Base-by-base conservation (phyloP, 2,329 filamentous ascomycete genomes). In the Cladophialophora yegresii region DNA sequence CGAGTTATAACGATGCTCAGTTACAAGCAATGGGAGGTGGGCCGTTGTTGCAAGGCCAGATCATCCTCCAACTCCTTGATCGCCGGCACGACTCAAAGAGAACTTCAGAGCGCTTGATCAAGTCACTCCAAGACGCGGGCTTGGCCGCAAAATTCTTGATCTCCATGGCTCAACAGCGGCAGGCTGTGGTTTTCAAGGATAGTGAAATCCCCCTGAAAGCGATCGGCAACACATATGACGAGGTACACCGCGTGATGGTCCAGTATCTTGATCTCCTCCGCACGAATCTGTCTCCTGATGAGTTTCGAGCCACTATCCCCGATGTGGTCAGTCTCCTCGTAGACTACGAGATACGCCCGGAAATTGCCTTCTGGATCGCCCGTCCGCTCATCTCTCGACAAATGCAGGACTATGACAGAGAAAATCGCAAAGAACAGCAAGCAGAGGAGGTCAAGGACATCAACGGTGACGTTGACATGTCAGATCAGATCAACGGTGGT, bases 181-280 rank as follows among this genome's bases (percentile, higher is more conserved):
- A 96, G 73, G 87, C 89, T n/a, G 95, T 92, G 67, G 86, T 95
- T 26, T 96, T 89, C 77, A 84, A 89, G 6, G 87, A 92, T 40
- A 82, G 84, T 26, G 86, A 89, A 63, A 88, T 90, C 0, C 92
- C 96, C 66, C 87, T 97, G 74, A 99, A 99, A 76, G 88, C 93
- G 50, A 80, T 98, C 12, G 90, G 91, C 2, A 92, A 92, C 58
- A 88, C 96, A 69, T 85, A 96, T 58, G 95, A 99, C 74, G 93
- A 96, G 74, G 89, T 96, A 22, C 91, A 96, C 70, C 86, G 90
- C 65, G 89, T 93, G 8, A 83, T 98, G 26, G 85, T 87, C 26
- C 93, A 97, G 72, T 99, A 96, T 73, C 83, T 98, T 20, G 95
- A 98, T 72, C 84, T 97, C 6, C 83, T 99, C 33, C 89, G 90